Evolutionary conservation across 306 rosid genomes (phyloP).

Genomic region (Erythrophleum fordii): DNA sequence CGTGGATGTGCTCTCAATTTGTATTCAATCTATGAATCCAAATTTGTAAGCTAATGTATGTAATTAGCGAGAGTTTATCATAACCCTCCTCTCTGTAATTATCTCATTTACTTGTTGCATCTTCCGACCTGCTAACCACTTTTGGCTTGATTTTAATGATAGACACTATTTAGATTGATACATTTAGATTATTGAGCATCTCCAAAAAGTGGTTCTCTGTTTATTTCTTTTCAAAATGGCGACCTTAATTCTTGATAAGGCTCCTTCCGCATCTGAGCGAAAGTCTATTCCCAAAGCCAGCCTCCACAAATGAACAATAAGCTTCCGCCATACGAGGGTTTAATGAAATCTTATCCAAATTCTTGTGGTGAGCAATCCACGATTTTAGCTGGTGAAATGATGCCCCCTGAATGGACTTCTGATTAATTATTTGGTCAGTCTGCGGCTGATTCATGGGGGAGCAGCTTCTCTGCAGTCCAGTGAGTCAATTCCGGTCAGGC

Average conservation of each 20-base stretch:
- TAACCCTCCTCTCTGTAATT: slow-evolving; percentile 44
- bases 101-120: slow-evolving; percentile 39
- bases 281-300: too few species aligned
- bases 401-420: too few species aligned
- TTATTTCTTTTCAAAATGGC: background rate
- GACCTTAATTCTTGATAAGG: background rate
- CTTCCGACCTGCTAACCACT: slow-evolving; percentile 9
- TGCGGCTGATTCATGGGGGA: too few species aligned
- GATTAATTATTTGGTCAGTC: too few species aligned
- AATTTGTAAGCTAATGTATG: slow-evolving; percentile 72
- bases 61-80: slow-evolving; percentile 55
- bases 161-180: slow-evolving; percentile 25
- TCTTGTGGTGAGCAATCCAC: too few species aligned
- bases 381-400: too few species aligned
- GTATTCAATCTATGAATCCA: slow-evolving; percentile 57
- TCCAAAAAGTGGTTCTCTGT: background rate
- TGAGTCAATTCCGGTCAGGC: too few species aligned
- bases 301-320: too few species aligned
- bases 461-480: too few species aligned
- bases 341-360: too few species aligned
- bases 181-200: background rate
- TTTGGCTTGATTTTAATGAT: slow-evolving; percentile 29
- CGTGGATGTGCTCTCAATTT: slow-evolving; percentile 58
- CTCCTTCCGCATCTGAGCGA: too few species aligned
- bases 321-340: too few species aligned